phyloP scores from a whole-genome alignment of 257 asterid genomes.

The Plectranthus barbatus region DNA sequence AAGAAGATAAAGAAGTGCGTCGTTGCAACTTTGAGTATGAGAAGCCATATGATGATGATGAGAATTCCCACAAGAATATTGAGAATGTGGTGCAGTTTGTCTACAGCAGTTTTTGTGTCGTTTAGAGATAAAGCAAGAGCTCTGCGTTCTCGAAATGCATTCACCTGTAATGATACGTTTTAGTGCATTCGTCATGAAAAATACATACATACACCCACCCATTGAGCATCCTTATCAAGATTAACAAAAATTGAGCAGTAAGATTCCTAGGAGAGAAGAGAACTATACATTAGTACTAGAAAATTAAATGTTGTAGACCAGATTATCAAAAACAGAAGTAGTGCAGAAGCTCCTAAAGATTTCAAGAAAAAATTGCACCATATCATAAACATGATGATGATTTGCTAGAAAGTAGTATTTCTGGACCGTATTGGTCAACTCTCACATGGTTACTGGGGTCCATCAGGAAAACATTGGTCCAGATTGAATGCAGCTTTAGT shows the following conservation, averaged over 20 bases:
- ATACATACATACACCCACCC: neutral
- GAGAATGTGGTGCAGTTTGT: slow-evolving; percentile 83
- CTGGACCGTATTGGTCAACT: neutral
- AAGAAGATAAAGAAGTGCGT: slow-evolving; percentile 67
- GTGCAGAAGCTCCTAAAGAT: too few species aligned
- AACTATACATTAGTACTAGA: too few species aligned
- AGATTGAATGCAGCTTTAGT: neutral
- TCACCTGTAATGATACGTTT: slow-evolving; percentile 39
- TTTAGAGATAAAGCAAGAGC: slow-evolving; percentile 89
- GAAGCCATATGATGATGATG: slow-evolving; percentile 60
- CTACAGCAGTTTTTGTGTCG: slow-evolving; percentile 92
- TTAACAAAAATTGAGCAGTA: neutral
- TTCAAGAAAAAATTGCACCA: slow-evolving; percentile 2
- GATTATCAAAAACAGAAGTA: too few species aligned
- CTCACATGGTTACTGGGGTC: neutral
- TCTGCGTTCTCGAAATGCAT: slow-evolving; percentile 78
- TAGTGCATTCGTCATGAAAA: neutral
- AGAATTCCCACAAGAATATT: slow-evolving; percentile 49
- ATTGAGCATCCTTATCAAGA: neutral
- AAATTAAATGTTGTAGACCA: too few species aligned
- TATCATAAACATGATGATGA: neutral
- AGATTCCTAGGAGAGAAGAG: too few species aligned
- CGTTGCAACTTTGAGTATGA: slow-evolving; percentile 72
- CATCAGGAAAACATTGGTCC: neutral
- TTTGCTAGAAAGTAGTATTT: neutral